Base-by-base conservation (phyloP, 1,284 basidiomycete genomes). In the Meira miltonrushii region DNA sequence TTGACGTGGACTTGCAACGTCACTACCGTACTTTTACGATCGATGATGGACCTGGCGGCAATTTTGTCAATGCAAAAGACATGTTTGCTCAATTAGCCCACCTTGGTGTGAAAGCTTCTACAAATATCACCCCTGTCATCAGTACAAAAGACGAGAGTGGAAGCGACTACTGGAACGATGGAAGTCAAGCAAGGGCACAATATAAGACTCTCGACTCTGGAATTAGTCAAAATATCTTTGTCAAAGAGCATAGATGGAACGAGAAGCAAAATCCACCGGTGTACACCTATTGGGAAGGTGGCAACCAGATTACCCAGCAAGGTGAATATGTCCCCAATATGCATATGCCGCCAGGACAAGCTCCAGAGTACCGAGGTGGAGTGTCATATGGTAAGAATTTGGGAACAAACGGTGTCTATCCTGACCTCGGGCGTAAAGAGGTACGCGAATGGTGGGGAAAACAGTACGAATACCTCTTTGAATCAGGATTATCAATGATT, bases 401-500 rank as follows among this genome's bases (percentile, higher is more conserved):
- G 12, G 52, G 52, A 15, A 54, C 52, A 41, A 38, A 39, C 50
- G 52, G 52, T 19, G 52, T 54, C 9, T 54, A 54, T 54, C 52
- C 52, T 21, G 52, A 56, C n/a, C 54, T 54, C 12, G 54, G 54
- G 1, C 12, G 55, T 13, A 54, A 54, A 19, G 54, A 21, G 10
- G 54, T 56, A 13, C 54, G 54, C 1, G 33, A 56, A n/a, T 56
- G 54, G 55, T 53, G 55, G 55, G 55, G 54, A 11, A 21, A 25
- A 21, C 50, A 56, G 23, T 56, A 56, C 23, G 23, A 54, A 52
- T 40, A 56, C 13, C 54, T 55, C 17, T 33, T 55, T 47, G 49
- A 57, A 2, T 44, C 25, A 13, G 55, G 55, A 10, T 28, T 56
- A 17, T 33, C 21, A 50, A 53, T 56, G 28, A 51, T 56, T 10